Conservation (phyloP, 441 rosid genomes). For the Adansonia gregorii region DNA sequence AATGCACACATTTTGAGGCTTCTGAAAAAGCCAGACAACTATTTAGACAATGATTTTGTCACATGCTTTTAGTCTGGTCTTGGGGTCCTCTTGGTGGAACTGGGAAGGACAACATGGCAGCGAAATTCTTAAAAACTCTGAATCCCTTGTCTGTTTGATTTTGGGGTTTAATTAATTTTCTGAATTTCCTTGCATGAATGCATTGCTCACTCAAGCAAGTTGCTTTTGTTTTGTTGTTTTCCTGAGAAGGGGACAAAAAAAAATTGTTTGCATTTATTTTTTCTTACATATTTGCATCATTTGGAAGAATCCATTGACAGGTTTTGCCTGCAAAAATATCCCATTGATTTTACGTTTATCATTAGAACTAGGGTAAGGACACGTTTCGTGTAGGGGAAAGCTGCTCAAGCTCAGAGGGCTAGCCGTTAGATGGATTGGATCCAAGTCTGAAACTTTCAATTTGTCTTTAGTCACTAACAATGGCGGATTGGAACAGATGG, state of each 20-base stretch:
- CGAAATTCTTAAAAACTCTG: neutral
- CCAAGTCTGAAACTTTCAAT: no score
- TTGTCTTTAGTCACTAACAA: no score
- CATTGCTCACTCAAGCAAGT: neutral
- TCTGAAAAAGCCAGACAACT: neutral
- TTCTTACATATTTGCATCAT: neutral
- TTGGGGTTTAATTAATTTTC: neutral
- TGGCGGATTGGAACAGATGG: neutral
- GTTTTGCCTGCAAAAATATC: neutral
- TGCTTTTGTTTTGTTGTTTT: neutral
- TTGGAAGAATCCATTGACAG: neutral
- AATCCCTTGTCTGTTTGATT: neutral
- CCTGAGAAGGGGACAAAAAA: neutral
- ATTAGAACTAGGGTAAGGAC: no score
- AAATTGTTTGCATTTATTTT: neutral
- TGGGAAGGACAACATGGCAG: neutral
- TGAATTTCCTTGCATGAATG: neutral
- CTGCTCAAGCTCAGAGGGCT: no score
- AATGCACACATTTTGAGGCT: slow-evolving; percentile 40
- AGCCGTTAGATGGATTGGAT: no score
- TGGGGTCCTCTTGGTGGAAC: neutral
- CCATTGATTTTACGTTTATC: neutral
- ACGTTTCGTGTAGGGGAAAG: no score
- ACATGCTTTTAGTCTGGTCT: neutral
- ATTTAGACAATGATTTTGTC: slow-evolving; percentile 16